Conservation (phyloP, 805 yeast species). For the Zygoascus biomembranicola region DNA sequence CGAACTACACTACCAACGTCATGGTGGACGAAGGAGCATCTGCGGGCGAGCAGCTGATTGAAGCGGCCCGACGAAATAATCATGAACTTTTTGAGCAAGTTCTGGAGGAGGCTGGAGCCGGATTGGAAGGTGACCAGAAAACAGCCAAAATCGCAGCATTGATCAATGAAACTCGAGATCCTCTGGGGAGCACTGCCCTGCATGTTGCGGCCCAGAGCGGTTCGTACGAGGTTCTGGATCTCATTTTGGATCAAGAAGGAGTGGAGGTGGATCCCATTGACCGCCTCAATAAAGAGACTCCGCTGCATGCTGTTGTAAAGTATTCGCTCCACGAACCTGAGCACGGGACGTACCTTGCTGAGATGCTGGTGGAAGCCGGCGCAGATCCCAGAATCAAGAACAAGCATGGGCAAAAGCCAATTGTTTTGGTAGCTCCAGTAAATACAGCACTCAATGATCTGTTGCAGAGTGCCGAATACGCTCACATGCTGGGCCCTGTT, state of each 20-base stretch:
- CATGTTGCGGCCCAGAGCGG: conserved; percentile 81
- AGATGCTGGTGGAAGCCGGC: conserved; percentile 84
- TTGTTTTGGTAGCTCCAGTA: conserved; percentile 52
- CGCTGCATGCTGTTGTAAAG: conserved; percentile 77
- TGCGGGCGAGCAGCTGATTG: conserved; percentile 68
- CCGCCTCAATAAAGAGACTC: conserved; percentile 71
- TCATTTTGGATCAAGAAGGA: conserved; percentile 76
- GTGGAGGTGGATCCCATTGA: conserved; percentile 82
- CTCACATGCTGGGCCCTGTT: conserved; percentile 29
- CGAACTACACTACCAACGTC: background rate
- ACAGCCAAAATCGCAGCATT: conserved; percentile 34
- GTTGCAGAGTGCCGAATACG: conserved; percentile 79
- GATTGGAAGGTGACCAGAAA: conserved; percentile 16
- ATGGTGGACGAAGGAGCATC: conserved; percentile 57
- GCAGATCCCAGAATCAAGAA: conserved; percentile 61
- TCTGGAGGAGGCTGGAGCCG: conserved; percentile 22
- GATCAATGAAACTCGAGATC: conserved; percentile 63
- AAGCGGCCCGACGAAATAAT: conserved; percentile 83
- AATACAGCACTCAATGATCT: conserved; percentile 51
- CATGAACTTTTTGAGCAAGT: conserved; percentile 60
- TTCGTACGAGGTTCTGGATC: conserved; percentile 76
- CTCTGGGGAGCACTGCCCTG: conserved; percentile 71
- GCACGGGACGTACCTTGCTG: conserved; percentile 69
- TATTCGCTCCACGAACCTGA: conserved; percentile 76
- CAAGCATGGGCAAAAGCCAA: conserved; percentile 61